Evolutionary conservation across 1,139 yeast genomes (phyloP), one percentile per base, ranked within the genome.

Genomic region (Candida sp.): DNA sequence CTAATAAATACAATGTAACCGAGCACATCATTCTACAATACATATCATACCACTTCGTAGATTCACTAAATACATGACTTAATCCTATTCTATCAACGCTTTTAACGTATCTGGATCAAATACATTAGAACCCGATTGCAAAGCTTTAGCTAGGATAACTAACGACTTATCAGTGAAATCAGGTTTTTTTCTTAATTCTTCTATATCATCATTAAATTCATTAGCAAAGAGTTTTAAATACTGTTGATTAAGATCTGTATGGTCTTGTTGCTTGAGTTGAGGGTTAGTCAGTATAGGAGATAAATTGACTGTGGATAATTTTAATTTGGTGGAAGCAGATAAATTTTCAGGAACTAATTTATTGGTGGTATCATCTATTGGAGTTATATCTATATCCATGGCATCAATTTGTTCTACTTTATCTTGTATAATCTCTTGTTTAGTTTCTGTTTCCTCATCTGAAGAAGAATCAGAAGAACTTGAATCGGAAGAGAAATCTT

Each of bases 91-190:
- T 38, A 67, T 59, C 25, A 74, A 54, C 5, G 77, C 75, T 46
- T 66, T 72, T 51, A 83, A 63, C 11, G 82, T 74, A 33, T 81
- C 86, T 37, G 75, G 74, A 57, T 82, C 88, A 61, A 84, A 84
- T 67, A 84, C 75, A 50, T 82, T 79, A 5, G 79, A 72, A 11
- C 88, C 87, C 41, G 82, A 80, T 56, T 82, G 86, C 47, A 85
- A 69, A 3, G 84, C 73, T 53, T 79, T 81, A 3, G 89, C 90
- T 52, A 85, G 64, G 41, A 82, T 60, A 21, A 79, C 78, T 49
- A 85, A 68, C 19, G 88, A 82, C 51, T 75, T 77, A 39, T 70
- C 75, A 12, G 67, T 66, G 54, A 84, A 84, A 58, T 84, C 90
- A 6, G 85, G 84, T 36, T 82, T 82, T 50, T 73, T 71, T 61